Evolutionary conservation across 345 rosid genomes (phyloP).

Genomic region (Mallotus nudiflorus): DNA sequence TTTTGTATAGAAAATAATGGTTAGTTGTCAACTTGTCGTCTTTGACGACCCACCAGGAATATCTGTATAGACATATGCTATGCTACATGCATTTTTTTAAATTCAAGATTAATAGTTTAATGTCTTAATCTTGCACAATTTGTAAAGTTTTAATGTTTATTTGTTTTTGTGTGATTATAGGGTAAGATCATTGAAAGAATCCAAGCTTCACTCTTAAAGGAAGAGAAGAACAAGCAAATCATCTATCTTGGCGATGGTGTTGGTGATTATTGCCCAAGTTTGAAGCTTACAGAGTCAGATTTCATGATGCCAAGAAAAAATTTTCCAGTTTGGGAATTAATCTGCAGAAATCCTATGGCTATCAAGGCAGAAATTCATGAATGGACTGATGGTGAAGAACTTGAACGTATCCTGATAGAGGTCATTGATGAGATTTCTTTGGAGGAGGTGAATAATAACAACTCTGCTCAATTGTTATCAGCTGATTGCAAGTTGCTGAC

Average conservation of each 20-base stretch:
- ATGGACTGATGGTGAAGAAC: constrained; percentile 71
- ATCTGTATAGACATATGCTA: too few species aligned
- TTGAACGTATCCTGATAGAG: constrained; percentile 46
- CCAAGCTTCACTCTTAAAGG: constrained; percentile 49
- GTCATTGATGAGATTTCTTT: constrained; percentile 26
- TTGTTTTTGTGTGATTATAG: constrained; percentile 21
- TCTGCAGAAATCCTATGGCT: constrained; percentile 47
- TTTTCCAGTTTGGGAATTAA: constrained; percentile 78
- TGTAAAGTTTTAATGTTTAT: neutral
- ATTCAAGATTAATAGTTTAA: too few species aligned
- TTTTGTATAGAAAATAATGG: neutral
- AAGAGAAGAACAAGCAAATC: constrained; percentile 46
- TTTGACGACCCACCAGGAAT: too few species aligned
- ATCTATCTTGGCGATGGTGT: constrained; percentile 82
- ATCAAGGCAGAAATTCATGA: constrained; percentile 66
- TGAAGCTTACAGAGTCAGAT: constrained; percentile 59
- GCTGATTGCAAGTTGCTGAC: constrained; percentile 56
- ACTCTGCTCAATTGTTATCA: constrained; percentile 25
- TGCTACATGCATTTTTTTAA: too few species aligned
- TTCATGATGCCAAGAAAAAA: constrained; percentile 83
- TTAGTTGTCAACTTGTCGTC: neutral
- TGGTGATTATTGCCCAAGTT: constrained; percentile 82
- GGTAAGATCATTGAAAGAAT: constrained; percentile 66
- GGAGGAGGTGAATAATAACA: constrained; percentile 17
- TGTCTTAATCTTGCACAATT: neutral